Base-by-base conservation (phyloP, 257 asterid genomes). In the Solanum habrochaites region DNA sequence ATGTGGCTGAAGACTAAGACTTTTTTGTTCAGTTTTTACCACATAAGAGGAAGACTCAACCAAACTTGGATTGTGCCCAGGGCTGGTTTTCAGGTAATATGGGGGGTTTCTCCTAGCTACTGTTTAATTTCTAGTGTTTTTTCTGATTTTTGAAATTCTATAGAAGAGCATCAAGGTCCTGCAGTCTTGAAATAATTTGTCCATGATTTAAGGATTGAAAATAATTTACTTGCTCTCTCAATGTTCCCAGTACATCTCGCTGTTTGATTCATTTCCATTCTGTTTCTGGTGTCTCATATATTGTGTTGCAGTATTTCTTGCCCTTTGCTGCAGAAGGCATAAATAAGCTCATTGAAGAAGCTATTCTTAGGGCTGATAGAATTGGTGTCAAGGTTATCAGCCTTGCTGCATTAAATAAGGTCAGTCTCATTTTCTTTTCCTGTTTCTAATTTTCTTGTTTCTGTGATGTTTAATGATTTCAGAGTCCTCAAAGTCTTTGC, bases 371-470 rank as follows among this genome's bases (percentile, higher is more conserved):
- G 85, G 99, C 99, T 73, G 97, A 97, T 74, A 95, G 86, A 89
- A 90, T 96, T 77, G 99, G 99, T 35, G 95, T 96, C 56, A 93
- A 97, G 93, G 99, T 97, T 88, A 93, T 96, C 32, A 96, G 98
- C 93, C 99, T 97, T 66, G 99, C 99, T 72, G 99, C 99, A 25
- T 87, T 97, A 60, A 96, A 97, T 75, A 97, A 97, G 97, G 99
- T 93, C 18, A 82, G 86, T 87, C 81, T 52, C 83, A 43, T 67
- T 86, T 89, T 29, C 47, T 56, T 83, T 64, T 67, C 35, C 81
- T 56, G 69, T 82, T 58, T 77, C 81, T 75, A 16, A 60, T 37
- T 37, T 60, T 49, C 43, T 81, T 5, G 45, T 11, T 18, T 81
- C 85, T 81, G 21, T 20, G 29, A 42, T n/a, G 23, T 75, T 75